Evolutionary conservation across 192 early-diverging fungal genomes (phyloP).

Genomic region (Linnemannia elongata): DNA sequence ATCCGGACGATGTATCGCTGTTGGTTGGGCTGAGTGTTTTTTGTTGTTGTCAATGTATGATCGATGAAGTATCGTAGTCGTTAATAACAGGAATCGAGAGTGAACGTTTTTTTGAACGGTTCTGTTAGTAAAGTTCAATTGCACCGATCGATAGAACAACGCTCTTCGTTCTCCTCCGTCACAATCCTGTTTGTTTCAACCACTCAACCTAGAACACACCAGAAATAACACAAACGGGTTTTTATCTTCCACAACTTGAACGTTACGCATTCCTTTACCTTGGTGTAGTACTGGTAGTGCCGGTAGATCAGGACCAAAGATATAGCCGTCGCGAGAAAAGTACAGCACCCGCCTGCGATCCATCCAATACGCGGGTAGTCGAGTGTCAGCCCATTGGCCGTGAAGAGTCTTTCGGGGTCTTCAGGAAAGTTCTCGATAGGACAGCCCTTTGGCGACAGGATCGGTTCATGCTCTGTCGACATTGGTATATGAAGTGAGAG

Average conservation of each 20-base stretch:
- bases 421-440: conserved; percentile 37
- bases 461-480: conserved; percentile 16
- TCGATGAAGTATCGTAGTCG: background rate
- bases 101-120: background rate
- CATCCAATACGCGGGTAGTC: conserved; percentile 72
- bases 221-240: too few species aligned
- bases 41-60: background rate
- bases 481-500: background rate
- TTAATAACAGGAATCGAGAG: background rate
- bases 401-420: conserved; percentile 44
- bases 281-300: conserved; percentile 70
- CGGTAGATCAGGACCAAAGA: conserved; percentile 63
- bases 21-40: conserved; percentile 64
- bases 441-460: conserved; percentile 44
- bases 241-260: too few species aligned
- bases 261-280: conserved; percentile 18
- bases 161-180: background rate
- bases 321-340: conserved; percentile 62
- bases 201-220: background rate
- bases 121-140: background rate
- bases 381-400: conserved; percentile 34
- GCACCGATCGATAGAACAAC: background rate
- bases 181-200: background rate
- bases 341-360: conserved; percentile 67
- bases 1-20: conserved; percentile 85